Evolutionary conservation across 169 alveolate species (phyloP).

Genomic region (Plasmodium coatneyi): DNA sequence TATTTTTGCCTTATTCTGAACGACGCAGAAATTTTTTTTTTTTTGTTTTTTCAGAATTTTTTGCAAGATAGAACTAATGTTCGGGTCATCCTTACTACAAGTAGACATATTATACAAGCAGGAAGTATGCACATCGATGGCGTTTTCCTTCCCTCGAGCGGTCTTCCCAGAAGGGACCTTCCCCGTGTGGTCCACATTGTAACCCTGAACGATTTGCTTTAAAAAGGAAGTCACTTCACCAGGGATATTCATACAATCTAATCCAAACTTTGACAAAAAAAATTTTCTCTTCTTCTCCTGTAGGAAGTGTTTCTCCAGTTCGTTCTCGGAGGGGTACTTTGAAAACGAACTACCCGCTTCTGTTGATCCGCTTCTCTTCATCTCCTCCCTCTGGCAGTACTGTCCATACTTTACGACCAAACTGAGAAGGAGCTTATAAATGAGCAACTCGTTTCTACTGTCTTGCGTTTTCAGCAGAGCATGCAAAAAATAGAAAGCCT

Average conservation of each 20-base stretch:
- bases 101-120: background rate
- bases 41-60: slow-evolving; percentile 9
- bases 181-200: background rate
- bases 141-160: background rate
- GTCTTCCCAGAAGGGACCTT: background rate
- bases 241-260: background rate
- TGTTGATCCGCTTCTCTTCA: background rate
- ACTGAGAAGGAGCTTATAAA: slow-evolving; percentile 18
- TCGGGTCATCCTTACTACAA: background rate
- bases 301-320: slow-evolving; percentile 10
- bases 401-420: slow-evolving; percentile 20
- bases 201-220: background rate
- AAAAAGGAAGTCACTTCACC: slow-evolving; percentile 7
- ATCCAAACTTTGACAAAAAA: slow-evolving; percentile 30
- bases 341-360: background rate
- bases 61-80: background rate
- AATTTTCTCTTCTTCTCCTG: slow-evolving; percentile 12
- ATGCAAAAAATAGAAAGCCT: background rate
- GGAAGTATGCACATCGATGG: background rate
- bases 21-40: background rate
- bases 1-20: background rate
- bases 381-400: slow-evolving; percentile 16
- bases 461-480: background rate
- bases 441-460: background rate
- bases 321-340: background rate